Percentiles rank a stretch among this genome's conserved stretches.
Conservation (phyloP, 441 rosid species). For the Erodium chrysanthum region DNA sequence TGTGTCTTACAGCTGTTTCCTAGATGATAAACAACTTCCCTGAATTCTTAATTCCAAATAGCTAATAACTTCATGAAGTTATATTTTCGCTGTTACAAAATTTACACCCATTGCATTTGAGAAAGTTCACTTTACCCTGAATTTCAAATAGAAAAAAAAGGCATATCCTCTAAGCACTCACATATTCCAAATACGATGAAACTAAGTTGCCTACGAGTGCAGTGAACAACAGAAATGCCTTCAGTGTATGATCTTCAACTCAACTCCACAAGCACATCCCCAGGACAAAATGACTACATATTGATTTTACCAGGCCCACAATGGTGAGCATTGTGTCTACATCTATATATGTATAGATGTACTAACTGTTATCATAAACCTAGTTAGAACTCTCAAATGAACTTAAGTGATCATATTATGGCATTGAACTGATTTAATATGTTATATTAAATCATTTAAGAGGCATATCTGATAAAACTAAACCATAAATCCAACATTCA, state of each 20-base stretch:
- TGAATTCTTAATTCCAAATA: not conserved
- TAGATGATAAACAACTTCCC: not conserved
- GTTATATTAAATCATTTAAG: constrained; percentile 5
- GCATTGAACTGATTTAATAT: not conserved
- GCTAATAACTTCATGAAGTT: not conserved
- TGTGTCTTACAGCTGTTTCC: not conserved
- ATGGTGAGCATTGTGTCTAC: not conserved
- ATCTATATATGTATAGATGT: not conserved
- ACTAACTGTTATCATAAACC: not conserved
- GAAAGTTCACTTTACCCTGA: not conserved
- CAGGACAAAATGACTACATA: not conserved
- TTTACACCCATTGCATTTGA: not conserved
- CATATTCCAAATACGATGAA: not conserved
- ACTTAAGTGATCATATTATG: not conserved
- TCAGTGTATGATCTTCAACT: not conserved
- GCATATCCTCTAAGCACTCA: not conserved
- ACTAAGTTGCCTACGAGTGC: not conserved
- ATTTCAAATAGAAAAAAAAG: not conserved
- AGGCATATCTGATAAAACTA: constrained; percentile 11
- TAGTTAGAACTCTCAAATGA: constrained; percentile 3
- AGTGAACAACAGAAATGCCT: not conserved
- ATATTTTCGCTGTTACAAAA: not conserved
- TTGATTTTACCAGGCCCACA: not conserved
- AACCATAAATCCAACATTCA: constrained; percentile 14
- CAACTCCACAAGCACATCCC: too few species aligned